Evolutionary conservation across 2,329 filamentous ascomycete genomes (phyloP), one percentile per base, ranked within the genome.

Genomic region (Exophiala phaeomuriformis): DNA sequence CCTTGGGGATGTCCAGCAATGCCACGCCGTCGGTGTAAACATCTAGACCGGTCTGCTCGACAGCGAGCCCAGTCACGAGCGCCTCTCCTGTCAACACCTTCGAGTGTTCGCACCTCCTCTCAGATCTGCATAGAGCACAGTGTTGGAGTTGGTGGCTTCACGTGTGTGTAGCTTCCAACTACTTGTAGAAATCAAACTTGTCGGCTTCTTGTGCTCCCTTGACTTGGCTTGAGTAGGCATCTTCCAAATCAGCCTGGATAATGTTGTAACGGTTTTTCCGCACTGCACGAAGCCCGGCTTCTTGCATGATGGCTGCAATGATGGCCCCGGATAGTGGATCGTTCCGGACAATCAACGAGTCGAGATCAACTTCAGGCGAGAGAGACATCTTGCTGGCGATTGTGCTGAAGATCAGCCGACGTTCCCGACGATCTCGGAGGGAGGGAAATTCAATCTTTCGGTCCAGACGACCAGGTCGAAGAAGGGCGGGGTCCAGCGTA

Each of bases 241-340:
- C 93, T 72, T 98, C 93, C 60, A 98, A 76, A 73, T 98, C 93
- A 59, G 81, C 83, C 77, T 98, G 93, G 66, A 98, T 97, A 70
- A 98, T 98, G 73, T 98, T 97, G 75, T 98, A 98, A 66, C 93
- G 79, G 74, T 98, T 97, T 83, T 96, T 97, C 66, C 91, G 81
- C 61, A 97, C 91, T 29, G 91, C 91, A 62, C 90, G 82, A 63
- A 98, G 78, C 62, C 93, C 93, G 32, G 93, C 93, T 75, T 98
- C 93, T 72, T 98, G 93, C 93, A 98, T 98, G 69, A 98, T 95
- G 48, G 93, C 93, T 45, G 93, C 90, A 69, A 98, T 98, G 64
- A 98, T 85, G 53, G 93, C 93, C 64, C 93, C 93, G 46, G 88
- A 94, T 46, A 98, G 76, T 1, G 93, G 93, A 69, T 98, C 93